A percentile compares a stretch with the other conserved stretches of the same genome.
Evolutionary conservation across 148 eudicot species (phyloP).

Genomic region (Limonium bicolor): DNA sequence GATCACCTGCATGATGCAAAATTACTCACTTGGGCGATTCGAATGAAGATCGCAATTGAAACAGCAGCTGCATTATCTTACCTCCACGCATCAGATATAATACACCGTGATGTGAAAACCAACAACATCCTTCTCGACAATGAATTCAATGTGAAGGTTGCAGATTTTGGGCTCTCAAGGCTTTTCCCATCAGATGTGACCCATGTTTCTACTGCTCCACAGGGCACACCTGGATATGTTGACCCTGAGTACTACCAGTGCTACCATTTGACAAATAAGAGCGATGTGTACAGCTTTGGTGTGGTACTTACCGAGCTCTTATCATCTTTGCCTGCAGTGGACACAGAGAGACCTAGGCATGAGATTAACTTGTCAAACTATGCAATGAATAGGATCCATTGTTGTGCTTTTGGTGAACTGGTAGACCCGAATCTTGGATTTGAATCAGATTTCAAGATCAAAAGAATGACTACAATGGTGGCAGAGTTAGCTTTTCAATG

Average conservation of each 20-base stretch:
- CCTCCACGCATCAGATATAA: constrained; percentile 37
- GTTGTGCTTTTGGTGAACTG: constrained; percentile 16
- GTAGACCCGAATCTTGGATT: constrained; percentile 29
- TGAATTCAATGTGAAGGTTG: constrained; percentile 37
- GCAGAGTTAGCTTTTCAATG: constrained; percentile 41
- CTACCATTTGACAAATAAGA: constrained; percentile 38
- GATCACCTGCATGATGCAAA: constrained; percentile 38
- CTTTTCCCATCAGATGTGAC: constrained; percentile 30
- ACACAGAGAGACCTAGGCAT: constrained; percentile 18
- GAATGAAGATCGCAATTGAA: constrained; percentile 41
- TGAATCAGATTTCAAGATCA: constrained; percentile 15
- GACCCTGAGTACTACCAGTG: constrained; percentile 47
- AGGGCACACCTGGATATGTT: constrained; percentile 48
- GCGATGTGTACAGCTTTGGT: constrained; percentile 54
- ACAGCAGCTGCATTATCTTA: constrained; percentile 41
- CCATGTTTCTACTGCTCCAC: constrained; percentile 50
- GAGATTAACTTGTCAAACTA: constrained; percentile 42
- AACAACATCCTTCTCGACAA: constrained; percentile 35
- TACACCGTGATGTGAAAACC: constrained; percentile 52
- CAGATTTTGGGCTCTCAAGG: constrained; percentile 57
- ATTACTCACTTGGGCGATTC: constrained; percentile 25
- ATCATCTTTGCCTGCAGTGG: constrained; percentile 43
- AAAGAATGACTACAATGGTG: constrained; percentile 24
- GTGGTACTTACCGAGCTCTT: constrained; percentile 46
- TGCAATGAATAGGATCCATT: constrained; percentile 28